Conservation (phyloP, 1,284 basidiomycete species). For the Irpex lacteus region DNA sequence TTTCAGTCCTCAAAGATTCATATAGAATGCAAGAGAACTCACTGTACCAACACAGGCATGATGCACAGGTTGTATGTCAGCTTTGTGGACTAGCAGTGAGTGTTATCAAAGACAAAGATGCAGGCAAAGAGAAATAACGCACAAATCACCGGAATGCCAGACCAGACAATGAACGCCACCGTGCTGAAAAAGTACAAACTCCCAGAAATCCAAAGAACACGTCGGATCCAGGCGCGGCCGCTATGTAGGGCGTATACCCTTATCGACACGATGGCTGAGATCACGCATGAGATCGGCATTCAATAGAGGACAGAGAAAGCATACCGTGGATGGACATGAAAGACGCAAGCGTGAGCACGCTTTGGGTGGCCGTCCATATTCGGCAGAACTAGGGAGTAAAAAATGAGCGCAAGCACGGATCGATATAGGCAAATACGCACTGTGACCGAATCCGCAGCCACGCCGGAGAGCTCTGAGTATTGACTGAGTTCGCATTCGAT, state of each 20-base stretch:
- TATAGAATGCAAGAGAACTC: slow-evolving; percentile 3
- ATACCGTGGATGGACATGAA: slow-evolving; percentile 32
- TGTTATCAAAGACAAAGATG: not conserved
- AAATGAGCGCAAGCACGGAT: not conserved
- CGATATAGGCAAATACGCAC: slow-evolving; percentile 9
- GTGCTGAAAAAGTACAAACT: slow-evolving; percentile 24
- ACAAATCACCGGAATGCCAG: slow-evolving; percentile 26
- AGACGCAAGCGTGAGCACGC: slow-evolving; percentile 28
- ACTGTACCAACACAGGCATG: slow-evolving; percentile 28
- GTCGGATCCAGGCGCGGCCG: slow-evolving; percentile 23
- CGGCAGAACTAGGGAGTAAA: slow-evolving; percentile 25
- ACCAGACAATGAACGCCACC: slow-evolving; percentile 22
- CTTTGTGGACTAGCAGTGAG: slow-evolving; percentile 13
- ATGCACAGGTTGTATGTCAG: slow-evolving; percentile 22
- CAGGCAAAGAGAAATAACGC: slow-evolving; percentile 7
- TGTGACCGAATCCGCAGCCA: slow-evolving; percentile 16
- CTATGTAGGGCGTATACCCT: slow-evolving; percentile 28
- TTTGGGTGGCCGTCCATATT: slow-evolving; percentile 28
- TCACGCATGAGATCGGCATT: not conserved
- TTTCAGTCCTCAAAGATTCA: not conserved
- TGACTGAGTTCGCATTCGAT: not conserved
- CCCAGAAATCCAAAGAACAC: slow-evolving; percentile 23
- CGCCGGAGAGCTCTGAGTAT: slow-evolving; percentile 18
- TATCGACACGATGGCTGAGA: slow-evolving; percentile 29
- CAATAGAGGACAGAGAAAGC: not conserved